Conservation (phyloP, 352 stramenopile species). For the Phytophthora megakarya region DNA sequence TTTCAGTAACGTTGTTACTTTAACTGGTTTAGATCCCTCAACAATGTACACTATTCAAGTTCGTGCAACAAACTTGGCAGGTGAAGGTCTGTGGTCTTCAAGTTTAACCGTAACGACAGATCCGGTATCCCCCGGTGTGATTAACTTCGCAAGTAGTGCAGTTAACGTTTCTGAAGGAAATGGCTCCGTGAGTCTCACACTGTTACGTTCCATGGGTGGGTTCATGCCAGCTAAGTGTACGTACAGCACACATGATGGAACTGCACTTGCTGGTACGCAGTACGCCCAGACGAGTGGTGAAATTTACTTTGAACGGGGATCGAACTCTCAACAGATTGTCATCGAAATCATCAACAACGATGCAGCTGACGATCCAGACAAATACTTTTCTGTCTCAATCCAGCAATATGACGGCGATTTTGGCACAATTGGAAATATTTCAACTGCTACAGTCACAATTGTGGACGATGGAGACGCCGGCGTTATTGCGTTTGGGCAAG, state of each 20-base stretch:
- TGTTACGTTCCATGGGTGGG: slow-evolving; percentile 43
- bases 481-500: slow-evolving; percentile 39
- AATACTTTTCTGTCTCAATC: slow-evolving; percentile 53
- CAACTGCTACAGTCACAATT: slow-evolving; percentile 39
- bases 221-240: slow-evolving; percentile 41
- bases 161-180: slow-evolving; percentile 37
- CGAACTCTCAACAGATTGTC: slow-evolving; percentile 24
- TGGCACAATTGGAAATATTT: slow-evolving; percentile 36
- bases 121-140: slow-evolving; percentile 48
- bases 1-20: slow-evolving; percentile 1
- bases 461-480: slow-evolving; percentile 57
- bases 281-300: slow-evolving; percentile 28
- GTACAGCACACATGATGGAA: slow-evolving; percentile 43
- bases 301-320: slow-evolving; percentile 39
- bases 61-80: slow-evolving; percentile 29
- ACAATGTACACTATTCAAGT: slow-evolving; percentile 45
- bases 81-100: slow-evolving; percentile 38
- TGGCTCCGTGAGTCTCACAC: slow-evolving; percentile 7
- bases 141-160: slow-evolving; percentile 33
- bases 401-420: slow-evolving; percentile 20
- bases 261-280: slow-evolving; percentile 36
- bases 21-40: slow-evolving; percentile 28
- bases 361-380: slow-evolving; percentile 50
- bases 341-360: slow-evolving; percentile 58
- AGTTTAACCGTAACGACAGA: slow-evolving; percentile 43